Percentiles rank a stretch among this genome's conserved stretches.
Conservation (phyloP, 768 basidiomycete genomes). For the Mycena epipterygia region DNA sequence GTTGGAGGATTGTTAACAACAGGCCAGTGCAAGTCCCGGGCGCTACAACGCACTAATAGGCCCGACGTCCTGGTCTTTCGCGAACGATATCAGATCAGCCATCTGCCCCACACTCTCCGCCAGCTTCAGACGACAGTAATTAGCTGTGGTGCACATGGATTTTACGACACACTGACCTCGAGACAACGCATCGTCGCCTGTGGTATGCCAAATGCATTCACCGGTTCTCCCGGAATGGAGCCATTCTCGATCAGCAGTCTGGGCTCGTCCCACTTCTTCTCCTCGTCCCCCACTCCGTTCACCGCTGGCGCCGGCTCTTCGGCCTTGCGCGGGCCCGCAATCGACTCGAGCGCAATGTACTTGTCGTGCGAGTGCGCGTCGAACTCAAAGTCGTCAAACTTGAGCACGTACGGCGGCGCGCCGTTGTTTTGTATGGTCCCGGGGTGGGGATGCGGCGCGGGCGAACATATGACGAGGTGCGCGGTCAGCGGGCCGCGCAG, state of each 20-base stretch:
- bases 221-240: slow-evolving; percentile 84
- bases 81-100: slow-evolving; percentile 81
- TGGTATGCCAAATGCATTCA: slow-evolving; percentile 90
- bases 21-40: slow-evolving; percentile 35
- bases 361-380: slow-evolving; percentile 83
- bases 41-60: slow-evolving; percentile 69
- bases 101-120: slow-evolving; percentile 88
- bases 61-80: slow-evolving; percentile 66
- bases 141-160: slow-evolving; percentile 17
- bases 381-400: slow-evolving; percentile 82
- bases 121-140: slow-evolving; percentile 57
- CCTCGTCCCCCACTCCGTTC: slow-evolving; percentile 57
- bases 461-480: slow-evolving; percentile 63
- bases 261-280: slow-evolving; percentile 77
- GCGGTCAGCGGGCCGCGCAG: slow-evolving; percentile 82
- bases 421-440: slow-evolving; percentile 37
- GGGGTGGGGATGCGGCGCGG: slow-evolving; percentile 43
- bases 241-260: slow-evolving; percentile 70
- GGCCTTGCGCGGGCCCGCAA: slow-evolving; percentile 62
- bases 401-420: slow-evolving; percentile 55
- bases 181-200: slow-evolving; percentile 92
- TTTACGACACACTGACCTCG: slow-evolving; percentile 63
- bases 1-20: slow-evolving; percentile 27
- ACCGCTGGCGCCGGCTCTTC: slow-evolving; percentile 47
- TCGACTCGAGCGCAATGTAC: slow-evolving; percentile 74